Conservation (phyloP, 2,329 filamentous ascomycete genomes). For the Pseudohalonectria lignicola region DNA sequence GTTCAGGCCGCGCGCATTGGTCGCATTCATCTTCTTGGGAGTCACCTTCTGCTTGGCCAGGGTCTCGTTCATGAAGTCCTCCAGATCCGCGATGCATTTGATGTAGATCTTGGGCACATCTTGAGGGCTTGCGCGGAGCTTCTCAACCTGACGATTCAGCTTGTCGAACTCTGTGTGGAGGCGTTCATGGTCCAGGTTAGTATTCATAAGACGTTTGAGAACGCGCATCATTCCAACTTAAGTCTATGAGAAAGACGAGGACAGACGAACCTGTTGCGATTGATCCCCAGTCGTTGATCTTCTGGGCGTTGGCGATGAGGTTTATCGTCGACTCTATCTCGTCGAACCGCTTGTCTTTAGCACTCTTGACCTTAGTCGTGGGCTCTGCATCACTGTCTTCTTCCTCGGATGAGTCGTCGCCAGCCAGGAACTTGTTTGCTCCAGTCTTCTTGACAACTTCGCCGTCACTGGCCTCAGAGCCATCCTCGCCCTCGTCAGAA, state of each 20-base stretch:
- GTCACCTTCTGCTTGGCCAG: constrained; percentile 93
- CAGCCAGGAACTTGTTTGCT: constrained; percentile 75
- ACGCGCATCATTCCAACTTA: no score
- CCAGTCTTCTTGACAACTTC: constrained; percentile 57
- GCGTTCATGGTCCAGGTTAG: not conserved
- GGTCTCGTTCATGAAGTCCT: constrained; percentile 89
- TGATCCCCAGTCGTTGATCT: constrained; percentile 95
- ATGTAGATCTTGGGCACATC: constrained; percentile 89
- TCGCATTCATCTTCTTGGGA: constrained; percentile 97
- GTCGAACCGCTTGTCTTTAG: constrained; percentile 93
- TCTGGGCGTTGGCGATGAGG: constrained; percentile 90
- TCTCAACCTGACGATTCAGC: constrained; percentile 75
- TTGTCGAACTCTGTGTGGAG: constrained; percentile 72
- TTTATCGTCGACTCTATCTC: constrained; percentile 86
- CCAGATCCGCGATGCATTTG: constrained; percentile 84
- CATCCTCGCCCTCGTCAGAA: constrained; percentile 39
- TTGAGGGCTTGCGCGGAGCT: constrained; percentile 55
- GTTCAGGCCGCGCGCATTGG: constrained; percentile 86
- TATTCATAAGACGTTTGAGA: no score
- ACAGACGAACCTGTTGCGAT: constrained; percentile 66
- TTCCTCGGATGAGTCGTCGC: constrained; percentile 54
- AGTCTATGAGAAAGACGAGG: not conserved
- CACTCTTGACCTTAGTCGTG: constrained; percentile 83
- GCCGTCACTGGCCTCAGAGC: constrained; percentile 48
- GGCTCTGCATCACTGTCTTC: constrained; percentile 79